Evolutionary conservation across 2,329 filamentous ascomycete genomes (phyloP), one percentile per base, ranked within the genome.

Genomic region (Fusarium sp.): DNA sequence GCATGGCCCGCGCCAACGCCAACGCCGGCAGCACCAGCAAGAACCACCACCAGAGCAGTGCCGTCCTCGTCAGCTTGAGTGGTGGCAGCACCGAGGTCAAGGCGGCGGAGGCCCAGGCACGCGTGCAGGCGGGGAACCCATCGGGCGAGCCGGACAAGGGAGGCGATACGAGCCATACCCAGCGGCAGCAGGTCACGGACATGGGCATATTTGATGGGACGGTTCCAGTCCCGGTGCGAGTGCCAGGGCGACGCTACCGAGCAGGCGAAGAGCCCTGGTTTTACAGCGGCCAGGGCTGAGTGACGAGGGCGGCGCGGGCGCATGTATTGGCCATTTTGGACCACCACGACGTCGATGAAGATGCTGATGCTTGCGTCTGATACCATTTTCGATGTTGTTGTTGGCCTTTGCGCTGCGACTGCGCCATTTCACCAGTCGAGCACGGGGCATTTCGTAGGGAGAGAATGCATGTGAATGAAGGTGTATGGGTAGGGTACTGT

Each of bases 221-320:
- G 9, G 81, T 94, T 35, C 91, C 91, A 38, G 85, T 93, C 22
- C 93, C 93, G 1, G 92, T 94, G 85, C 79, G 86, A 77, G 82
- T 87, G 70, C 92, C 93, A 14, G 90, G 88, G 18, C 82, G 85
- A 62, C 77, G 75, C 64, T 91, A 91, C 78, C 83, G 79, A 16
- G 82, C 75, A 73, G 73, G 74, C 57, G 80, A 82, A 65, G 77
- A 79, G 71, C 86, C 86, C 25, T 87, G 86, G 85, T 86, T 87
- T 68, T 86, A 82, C 69, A 75, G 59, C 66, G 68, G 65, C 35
- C 75, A 76, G 73, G 59, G 65, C 50, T 81, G 75, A 80, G 60
- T 35, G 65, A 66, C 57, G 59, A 71, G 70, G 65, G 71, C 45
- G 45, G 22, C 63, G 66, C 69, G 47, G 63, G 69, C 40, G 36